Conservation (phyloP, 192 early-diverging fungal genomes). For the Backusella parvicylindrica region DNA sequence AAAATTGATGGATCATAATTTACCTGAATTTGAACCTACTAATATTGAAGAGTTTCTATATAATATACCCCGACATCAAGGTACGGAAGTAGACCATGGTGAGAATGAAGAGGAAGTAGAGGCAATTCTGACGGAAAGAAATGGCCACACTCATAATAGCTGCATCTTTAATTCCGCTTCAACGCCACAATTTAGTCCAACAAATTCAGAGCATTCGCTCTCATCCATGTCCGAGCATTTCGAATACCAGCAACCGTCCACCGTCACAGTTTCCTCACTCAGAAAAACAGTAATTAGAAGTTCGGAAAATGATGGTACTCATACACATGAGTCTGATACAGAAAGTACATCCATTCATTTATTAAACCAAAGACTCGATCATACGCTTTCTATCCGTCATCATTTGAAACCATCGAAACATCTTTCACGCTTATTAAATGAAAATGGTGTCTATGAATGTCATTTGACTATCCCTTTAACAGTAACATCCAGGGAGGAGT, state of each 20-base stretch:
- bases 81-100: too few relatives aligned
- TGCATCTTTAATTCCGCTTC: background rate
- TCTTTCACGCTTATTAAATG: background rate
- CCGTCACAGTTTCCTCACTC: background rate
- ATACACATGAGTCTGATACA: background rate
- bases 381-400: background rate
- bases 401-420: background rate
- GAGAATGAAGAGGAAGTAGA: background rate
- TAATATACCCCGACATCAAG: background rate
- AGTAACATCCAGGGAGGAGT: slow-evolving; percentile 26
- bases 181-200: background rate
- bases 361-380: background rate
- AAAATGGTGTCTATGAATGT: background rate
- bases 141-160: background rate
- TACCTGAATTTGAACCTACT: background rate
- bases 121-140: background rate
- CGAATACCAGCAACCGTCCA: background rate
- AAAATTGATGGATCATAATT: background rate
- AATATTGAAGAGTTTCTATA: background rate
- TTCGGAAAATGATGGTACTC: background rate
- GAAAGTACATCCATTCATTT: background rate
- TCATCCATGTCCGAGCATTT: background rate
- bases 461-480: slow-evolving; percentile 16
- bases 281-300: background rate
- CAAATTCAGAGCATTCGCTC: background rate